Evolutionary conservation across 495 filamentous ascomycete genomes (phyloP), one percentile per base, ranked within the genome.

Genomic region (Astrocystis sublimbata): DNA sequence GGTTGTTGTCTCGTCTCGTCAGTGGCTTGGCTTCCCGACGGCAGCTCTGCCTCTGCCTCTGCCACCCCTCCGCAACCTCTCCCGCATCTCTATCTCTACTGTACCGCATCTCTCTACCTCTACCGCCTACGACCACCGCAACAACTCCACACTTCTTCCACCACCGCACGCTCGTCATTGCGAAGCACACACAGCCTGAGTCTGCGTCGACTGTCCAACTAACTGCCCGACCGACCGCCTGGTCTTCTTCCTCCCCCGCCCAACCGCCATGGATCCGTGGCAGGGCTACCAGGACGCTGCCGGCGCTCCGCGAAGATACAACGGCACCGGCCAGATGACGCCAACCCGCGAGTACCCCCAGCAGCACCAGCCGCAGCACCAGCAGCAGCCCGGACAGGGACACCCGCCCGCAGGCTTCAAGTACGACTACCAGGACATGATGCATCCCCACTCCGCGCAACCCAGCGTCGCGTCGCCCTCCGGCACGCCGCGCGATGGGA

Each of bases 361-460:
- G 65, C 60, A n/a, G n/a, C n/a, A n/a, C n/a, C n/a, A n/a, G n/a
- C n/a, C n/a, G n/a, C n/a, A n/a, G n/a, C n/a, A n/a, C n/a, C n/a
- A n/a, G n/a, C n/a, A 62, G 72, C 60, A 55, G 71, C 75, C 82
- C 71, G 76, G 76, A 59, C 83, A 79, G 53, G 74, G 78, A 42
- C 87, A 88, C 69, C 81, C 85, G 35, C 86, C 88, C 24, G 82
- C 85, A 62, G 84, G 86, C 65, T 91, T 85, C 75, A 86, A 86
- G 57, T 91, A 92, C 72, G 90, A 93, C 66, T 92, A 91, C 71
- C 88, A 88, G 60, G 77, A 80, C 46, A 77, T 79, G 40, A 69
- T 82, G 62, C 80, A 81, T 67, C 78, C 85, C 61, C 84, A 83
- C 58, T 78, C 81, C 13, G 66, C 82, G 36, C 77, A 82, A 35